A percentile compares a stretch with the other conserved stretches of the same genome.
phyloP scores from a whole-genome alignment of 441 rosid species.

The Daphne laureola region DNA sequence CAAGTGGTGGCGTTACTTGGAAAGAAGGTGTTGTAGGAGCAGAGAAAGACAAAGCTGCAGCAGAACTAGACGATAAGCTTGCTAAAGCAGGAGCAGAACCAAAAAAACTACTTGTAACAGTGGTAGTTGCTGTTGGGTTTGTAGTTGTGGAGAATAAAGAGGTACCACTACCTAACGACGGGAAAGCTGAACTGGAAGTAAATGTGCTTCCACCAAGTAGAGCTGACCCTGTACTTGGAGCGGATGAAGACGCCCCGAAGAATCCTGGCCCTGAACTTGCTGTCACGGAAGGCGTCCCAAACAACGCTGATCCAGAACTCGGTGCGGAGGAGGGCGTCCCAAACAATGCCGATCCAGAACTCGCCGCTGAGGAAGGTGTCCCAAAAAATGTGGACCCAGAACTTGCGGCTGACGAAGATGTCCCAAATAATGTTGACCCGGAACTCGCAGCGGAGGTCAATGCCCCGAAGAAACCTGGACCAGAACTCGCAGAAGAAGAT shows the following conservation, averaged over 20 bases:
- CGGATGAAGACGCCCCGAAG: constrained; percentile 23
- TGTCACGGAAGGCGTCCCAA: constrained; percentile 22
- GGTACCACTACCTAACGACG: constrained; percentile 30
- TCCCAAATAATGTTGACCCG: constrained; percentile 22
- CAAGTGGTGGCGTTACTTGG: constrained; percentile 13
- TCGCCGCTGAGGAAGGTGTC: constrained; percentile 14
- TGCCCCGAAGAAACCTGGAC: constrained; percentile 18
- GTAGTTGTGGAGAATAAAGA: constrained; percentile 15
- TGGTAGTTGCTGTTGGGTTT: constrained; percentile 13
- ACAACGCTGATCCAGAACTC: constrained; percentile 19
- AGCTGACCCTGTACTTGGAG: constrained; percentile 12
- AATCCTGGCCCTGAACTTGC: constrained; percentile 21
- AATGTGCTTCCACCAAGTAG: constrained; percentile 18
- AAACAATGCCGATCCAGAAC: constrained; percentile 17
- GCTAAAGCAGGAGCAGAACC: constrained; percentile 18
- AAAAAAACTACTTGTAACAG: constrained; percentile 13
- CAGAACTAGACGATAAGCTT: constrained; percentile 18
- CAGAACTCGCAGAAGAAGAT: constrained; percentile 14
- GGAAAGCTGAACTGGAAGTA: constrained; percentile 6
- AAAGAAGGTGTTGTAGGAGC: constrained; percentile 33
- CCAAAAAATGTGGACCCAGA: constrained; percentile 18
- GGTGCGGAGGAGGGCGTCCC: constrained; percentile 22
- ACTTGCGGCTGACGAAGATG: constrained; percentile 16
- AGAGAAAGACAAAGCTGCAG: constrained; percentile 19
- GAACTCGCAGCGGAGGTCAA: background rate